phyloP scores from a whole-genome alignment of 2,329 filamentous ascomycete species.

The Berkeleyomyces rouxiae region DNA sequence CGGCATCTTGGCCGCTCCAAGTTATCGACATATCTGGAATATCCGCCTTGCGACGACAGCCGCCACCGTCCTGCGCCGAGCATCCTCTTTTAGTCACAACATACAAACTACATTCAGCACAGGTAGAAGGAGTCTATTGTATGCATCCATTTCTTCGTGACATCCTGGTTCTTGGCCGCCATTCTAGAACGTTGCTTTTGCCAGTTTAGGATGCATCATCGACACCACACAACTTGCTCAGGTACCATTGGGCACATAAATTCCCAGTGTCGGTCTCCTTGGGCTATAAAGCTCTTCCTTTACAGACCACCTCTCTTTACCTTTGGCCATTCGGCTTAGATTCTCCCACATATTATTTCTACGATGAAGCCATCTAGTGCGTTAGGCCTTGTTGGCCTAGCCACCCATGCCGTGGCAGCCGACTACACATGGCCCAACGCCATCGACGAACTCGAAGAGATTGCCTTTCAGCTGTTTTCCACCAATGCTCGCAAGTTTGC shows the following conservation, averaged over 20 bases:
- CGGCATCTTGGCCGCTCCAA: background rate
- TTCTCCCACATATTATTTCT: background rate
- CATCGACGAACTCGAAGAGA: slow-evolving; percentile 45
- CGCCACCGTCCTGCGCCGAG: background rate
- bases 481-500: slow-evolving; percentile 39
- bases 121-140: background rate
- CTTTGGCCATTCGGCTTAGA: too few species aligned
- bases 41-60: background rate
- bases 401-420: slow-evolving; percentile 21
- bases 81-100: background rate
- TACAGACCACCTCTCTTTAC: background rate
- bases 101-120: background rate
- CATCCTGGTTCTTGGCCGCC: background rate
- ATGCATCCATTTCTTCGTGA: background rate
- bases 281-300: background rate
- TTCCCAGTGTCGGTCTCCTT: background rate
- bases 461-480: slow-evolving; percentile 42
- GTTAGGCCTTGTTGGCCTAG: slow-evolving; percentile 24
- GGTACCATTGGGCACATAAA: background rate
- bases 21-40: background rate
- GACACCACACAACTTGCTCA: background rate
- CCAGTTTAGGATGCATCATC: background rate
- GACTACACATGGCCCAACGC: slow-evolving; percentile 44
- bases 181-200: background rate
- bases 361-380: slow-evolving; percentile 15